Evolutionary conservation across 2,329 filamentous ascomycete species (phyloP).

Genomic region (Cladorrhinum sp.): DNA sequence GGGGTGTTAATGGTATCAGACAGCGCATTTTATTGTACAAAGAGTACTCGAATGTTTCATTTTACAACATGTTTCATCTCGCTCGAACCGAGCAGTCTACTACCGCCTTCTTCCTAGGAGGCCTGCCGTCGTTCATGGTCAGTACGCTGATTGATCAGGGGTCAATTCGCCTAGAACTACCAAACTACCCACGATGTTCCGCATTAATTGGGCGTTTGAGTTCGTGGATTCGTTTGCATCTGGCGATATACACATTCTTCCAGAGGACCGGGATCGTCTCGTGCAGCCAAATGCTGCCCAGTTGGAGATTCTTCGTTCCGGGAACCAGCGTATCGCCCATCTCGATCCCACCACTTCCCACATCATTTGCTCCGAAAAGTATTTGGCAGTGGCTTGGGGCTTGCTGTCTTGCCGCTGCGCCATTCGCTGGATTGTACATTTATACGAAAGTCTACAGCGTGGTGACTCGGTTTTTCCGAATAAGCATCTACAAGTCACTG

Average conservation of each 20-base stretch:
- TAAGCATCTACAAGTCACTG: not conserved
- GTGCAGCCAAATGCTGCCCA: conserved; percentile 41
- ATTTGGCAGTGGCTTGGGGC: conserved; percentile 44
- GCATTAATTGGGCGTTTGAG: conserved; percentile 14
- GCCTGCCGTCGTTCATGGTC: conserved; percentile 40
- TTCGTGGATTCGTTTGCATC: conserved; percentile 44
- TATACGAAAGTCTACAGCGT: conserved; percentile 39
- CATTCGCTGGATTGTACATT: conserved; percentile 47
- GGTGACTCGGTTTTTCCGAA: conserved; percentile 23
- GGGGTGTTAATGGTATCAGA: conserved; percentile 52
- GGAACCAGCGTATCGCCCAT: conserved; percentile 53
- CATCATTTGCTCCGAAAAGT: conserved; percentile 37
- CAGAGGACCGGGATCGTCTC: conserved; percentile 50
- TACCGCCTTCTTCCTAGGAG: conserved; percentile 35
- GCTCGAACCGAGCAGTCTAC: conserved; percentile 36
- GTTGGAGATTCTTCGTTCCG: conserved; percentile 50
- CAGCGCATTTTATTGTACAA: conserved; percentile 56
- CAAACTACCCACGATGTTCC: conserved; percentile 7
- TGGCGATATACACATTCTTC: conserved; percentile 51
- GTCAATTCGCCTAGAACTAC: conserved; percentile 12
- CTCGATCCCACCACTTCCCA: conserved; percentile 41
- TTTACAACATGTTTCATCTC: conserved; percentile 41
- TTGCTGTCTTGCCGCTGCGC: conserved; percentile 42
- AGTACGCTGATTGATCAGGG: conserved; percentile 33
- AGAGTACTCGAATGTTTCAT: conserved; percentile 47